Evolutionary conservation across 768 basidiomycete species (phyloP).

Genomic region (Grammothele lineata): DNA sequence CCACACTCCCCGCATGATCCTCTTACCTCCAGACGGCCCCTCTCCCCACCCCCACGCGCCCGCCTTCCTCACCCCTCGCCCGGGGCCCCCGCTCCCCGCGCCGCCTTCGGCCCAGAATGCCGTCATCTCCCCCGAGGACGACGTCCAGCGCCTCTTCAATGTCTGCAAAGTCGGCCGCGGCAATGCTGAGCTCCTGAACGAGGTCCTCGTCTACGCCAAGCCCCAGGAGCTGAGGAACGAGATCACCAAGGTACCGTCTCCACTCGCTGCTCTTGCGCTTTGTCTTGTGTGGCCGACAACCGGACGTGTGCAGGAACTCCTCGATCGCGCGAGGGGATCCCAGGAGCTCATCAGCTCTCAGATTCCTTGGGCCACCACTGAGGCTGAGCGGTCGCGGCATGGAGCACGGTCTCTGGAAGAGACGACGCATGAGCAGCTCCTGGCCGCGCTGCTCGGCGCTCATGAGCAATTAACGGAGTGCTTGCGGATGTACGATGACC

Average conservation of each 20-base stretch:
- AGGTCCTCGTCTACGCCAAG: conserved; percentile 64
- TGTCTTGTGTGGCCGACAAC: not conserved
- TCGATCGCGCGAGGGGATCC: conserved; percentile 67
- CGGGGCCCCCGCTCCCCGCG: not conserved
- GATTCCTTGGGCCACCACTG: conserved; percentile 88
- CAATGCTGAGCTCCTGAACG: conserved; percentile 69
- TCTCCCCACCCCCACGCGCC: conserved; percentile 2
- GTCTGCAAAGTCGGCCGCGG: conserved; percentile 80
- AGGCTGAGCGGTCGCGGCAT: conserved; percentile 64
- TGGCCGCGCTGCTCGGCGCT: conserved; percentile 67
- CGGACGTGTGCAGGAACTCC: conserved; percentile 68
- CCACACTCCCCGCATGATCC: conserved; percentile 14
- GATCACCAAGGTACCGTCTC: conserved; percentile 25
- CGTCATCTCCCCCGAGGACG: conserved; percentile 51
- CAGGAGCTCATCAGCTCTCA: conserved; percentile 82
- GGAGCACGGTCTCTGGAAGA: conserved; percentile 1
- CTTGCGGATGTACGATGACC: conserved; percentile 71
- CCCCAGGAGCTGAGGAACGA: conserved; percentile 58
- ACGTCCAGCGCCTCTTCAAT: conserved; percentile 73
- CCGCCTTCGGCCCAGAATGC: conserved; percentile 2
- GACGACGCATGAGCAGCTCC: conserved; percentile 69
- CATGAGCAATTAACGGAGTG: conserved; percentile 67
- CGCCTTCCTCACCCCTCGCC: conserved; percentile 1
- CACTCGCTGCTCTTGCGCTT: not conserved
- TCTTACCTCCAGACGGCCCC: conserved; percentile 15